These are phyloP conservation scores for Acacia crassicarpa DNA, from an alignment of 306 rosid genomes.

Conservation along the genomic window DNA sequence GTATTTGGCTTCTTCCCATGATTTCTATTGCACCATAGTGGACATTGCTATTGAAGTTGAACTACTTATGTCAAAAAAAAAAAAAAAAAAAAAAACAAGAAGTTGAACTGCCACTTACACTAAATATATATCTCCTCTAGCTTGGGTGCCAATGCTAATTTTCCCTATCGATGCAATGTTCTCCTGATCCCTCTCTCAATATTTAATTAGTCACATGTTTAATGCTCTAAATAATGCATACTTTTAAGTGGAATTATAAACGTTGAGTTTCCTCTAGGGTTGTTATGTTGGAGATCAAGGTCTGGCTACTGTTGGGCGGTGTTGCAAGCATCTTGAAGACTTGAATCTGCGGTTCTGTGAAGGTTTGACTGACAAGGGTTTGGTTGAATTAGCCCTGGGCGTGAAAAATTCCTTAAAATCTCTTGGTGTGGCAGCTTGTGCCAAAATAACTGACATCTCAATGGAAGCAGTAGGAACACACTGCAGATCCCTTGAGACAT, in stretches of 20 bases:
- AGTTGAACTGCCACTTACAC: background rate
- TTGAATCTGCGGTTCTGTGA: conserved; percentile 93
- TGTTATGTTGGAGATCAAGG: conserved; percentile 96
- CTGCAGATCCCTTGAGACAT: conserved; percentile 65
- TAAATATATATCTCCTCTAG: conserved; percentile 8
- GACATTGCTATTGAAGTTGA: background rate
- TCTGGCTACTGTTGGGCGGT: conserved; percentile 77
- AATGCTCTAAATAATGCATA: conserved; percentile 8
- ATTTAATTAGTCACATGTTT: background rate
- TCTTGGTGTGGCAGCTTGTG: conserved; percentile 88
- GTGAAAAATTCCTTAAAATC: conserved; percentile 78
- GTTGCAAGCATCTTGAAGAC: conserved; percentile 80
- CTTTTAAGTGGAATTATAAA: conserved; percentile 22
- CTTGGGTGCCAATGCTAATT: background rate
- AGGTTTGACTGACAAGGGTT: conserved; percentile 76
- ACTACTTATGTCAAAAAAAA: background rate
- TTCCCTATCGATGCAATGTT: conserved; percentile 16
- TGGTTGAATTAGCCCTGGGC: conserved; percentile 68
- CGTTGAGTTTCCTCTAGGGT: conserved; percentile 57
- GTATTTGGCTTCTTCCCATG: background rate
- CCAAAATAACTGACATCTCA: conserved; percentile 76
- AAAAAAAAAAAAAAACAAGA: too few relatives aligned
- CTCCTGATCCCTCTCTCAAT: background rate
- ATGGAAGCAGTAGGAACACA: conserved; percentile 79
- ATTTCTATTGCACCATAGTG: background rate